Conservation (phyloP, 2,329 filamentous ascomycete species). For the Monosporascus sp. region DNA sequence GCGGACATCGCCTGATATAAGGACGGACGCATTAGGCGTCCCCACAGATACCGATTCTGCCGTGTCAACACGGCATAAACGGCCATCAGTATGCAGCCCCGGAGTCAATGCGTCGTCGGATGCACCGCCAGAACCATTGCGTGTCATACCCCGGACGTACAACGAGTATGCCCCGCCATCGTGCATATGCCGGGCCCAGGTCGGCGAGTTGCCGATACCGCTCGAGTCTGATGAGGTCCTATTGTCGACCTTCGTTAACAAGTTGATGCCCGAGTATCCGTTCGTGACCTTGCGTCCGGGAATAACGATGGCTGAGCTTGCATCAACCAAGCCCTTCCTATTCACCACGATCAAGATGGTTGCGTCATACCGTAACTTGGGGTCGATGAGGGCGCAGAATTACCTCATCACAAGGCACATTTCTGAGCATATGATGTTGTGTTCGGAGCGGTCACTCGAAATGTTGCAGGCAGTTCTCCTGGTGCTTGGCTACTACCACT, state of each 20-base stretch:
- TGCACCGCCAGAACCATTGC: conserved; percentile 1
- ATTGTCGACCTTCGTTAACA: conserved; percentile 38
- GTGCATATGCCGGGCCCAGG: conserved; percentile 42
- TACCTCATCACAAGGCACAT: conserved; percentile 41
- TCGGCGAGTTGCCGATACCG: conserved; percentile 32
- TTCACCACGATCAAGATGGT: conserved; percentile 47
- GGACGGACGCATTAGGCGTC: conserved; percentile 7
- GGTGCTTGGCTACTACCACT: conserved; percentile 47
- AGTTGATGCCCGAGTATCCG: conserved; percentile 39
- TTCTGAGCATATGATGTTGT: conserved; percentile 44
- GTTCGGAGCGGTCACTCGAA: conserved; percentile 46
- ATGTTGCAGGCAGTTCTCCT: conserved; percentile 45
- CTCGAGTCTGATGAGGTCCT: conserved; percentile 43
- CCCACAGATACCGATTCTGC: conserved; percentile 4
- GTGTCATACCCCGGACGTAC: conserved; percentile 37
- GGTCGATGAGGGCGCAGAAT: conserved; percentile 46
- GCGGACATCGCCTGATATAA: conserved; percentile 5
- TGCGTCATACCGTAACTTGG: conserved; percentile 40
- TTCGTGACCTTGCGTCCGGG: conserved; percentile 40
- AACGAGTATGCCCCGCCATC: conserved; percentile 41
- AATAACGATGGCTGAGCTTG: conserved; percentile 32
- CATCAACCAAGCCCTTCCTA: conserved; percentile 39
- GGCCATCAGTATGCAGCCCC: neutral
- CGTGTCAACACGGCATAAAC: conserved; percentile 2
- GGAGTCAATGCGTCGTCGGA: conserved; percentile 8